These are phyloP conservation scores for Tylopilus plumbeoviolaceoides DNA, from an alignment of 768 basidiomycete genomes.

Conservation along the genomic window DNA sequence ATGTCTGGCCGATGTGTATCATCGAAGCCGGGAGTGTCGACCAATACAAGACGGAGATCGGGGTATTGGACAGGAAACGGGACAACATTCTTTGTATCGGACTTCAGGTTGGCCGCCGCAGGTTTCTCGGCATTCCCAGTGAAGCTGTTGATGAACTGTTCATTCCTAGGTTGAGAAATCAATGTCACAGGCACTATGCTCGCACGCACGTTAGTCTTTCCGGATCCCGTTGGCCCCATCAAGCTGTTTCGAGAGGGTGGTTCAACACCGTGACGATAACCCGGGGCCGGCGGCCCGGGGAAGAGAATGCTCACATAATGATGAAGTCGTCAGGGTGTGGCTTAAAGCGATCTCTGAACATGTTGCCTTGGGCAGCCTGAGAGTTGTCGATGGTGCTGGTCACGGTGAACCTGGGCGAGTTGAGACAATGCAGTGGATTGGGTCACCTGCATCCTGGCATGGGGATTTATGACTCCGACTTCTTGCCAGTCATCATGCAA, in stretches of 20 bases:
- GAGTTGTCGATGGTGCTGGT: background rate
- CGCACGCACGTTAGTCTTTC: background rate
- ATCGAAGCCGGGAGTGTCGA: conserved; percentile 21
- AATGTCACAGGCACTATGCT: background rate
- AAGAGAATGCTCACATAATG: conserved; percentile 9
- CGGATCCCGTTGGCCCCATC: no score
- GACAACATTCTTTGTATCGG: conserved; percentile 9
- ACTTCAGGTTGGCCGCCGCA: conserved; percentile 1
- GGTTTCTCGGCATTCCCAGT: background rate
- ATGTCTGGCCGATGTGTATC: conserved; percentile 14
- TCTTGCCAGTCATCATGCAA: background rate
- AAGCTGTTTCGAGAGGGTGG: no score
- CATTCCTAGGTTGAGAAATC: background rate
- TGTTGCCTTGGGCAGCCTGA: background rate
- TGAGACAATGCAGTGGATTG: background rate
- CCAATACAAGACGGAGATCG: conserved; percentile 7
- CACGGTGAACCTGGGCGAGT: background rate
- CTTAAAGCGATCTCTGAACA: conserved; percentile 1
- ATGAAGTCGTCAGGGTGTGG: conserved; percentile 7
- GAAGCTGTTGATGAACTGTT: conserved; percentile 16
- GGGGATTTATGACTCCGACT: background rate
- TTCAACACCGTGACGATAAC: background rate
- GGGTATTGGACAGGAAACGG: background rate
- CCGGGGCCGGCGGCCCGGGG: no score
- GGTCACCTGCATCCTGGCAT: no score